A percentile compares a stretch with the other conserved stretches of the same genome.
Conservation (phyloP, 2,329 filamentous ascomycete genomes). For the Domatiomyces catenatus region DNA sequence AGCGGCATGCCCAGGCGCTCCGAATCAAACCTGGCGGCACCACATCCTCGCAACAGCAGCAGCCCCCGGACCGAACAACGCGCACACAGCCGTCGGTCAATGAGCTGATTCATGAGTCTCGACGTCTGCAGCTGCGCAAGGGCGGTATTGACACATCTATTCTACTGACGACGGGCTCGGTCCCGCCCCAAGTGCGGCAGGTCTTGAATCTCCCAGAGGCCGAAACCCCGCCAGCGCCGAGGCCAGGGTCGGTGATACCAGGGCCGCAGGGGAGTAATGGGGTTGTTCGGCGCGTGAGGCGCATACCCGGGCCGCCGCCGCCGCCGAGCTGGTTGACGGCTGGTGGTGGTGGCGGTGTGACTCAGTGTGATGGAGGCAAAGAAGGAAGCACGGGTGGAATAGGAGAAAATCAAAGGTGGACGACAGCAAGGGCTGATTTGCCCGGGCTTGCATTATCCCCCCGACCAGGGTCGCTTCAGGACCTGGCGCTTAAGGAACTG, state of each 20-base stretch:
- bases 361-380: slow-evolving; percentile 1
- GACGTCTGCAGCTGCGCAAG: slow-evolving; percentile 23
- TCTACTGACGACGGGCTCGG: slow-evolving; percentile 22
- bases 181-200: slow-evolving; percentile 31
- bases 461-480: slow-evolving; percentile 29
- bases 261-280: neutral
- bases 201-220: slow-evolving; percentile 31
- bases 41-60: too few species aligned
- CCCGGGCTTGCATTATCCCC: slow-evolving; percentile 26
- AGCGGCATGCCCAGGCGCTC: slow-evolving; percentile 24
- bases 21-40: slow-evolving; percentile 26
- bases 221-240: slow-evolving; percentile 26
- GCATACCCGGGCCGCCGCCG: slow-evolving; percentile 29
- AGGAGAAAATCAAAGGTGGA: neutral
- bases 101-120: slow-evolving; percentile 32
- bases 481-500: slow-evolving; percentile 38
- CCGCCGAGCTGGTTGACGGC: slow-evolving; percentile 30
- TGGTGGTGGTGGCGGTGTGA: slow-evolving; percentile 8
- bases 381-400: slow-evolving; percentile 2
- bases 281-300: neutral
- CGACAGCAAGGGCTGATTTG: neutral
- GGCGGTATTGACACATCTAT: slow-evolving; percentile 13
- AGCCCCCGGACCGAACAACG: slow-evolving; percentile 9
- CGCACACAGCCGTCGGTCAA: slow-evolving; percentile 27
- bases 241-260: slow-evolving; percentile 15